Conservation (phyloP, 2,329 filamentous ascomycete genomes). For the Arthrobotrys conoides region DNA sequence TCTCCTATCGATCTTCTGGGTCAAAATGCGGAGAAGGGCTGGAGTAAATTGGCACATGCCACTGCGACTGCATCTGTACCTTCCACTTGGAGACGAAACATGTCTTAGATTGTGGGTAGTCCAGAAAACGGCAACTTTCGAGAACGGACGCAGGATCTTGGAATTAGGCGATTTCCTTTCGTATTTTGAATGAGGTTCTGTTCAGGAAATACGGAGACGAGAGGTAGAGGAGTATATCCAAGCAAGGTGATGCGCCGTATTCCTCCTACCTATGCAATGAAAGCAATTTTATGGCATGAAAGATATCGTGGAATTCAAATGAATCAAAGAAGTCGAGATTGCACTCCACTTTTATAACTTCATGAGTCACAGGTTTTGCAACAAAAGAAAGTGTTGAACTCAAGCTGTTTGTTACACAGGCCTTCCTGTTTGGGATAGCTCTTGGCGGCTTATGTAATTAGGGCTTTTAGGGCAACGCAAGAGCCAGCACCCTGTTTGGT, state of each 20-base stretch:
- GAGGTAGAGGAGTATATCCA: background rate
- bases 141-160: conserved; percentile 23
- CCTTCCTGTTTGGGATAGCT: conserved; percentile 15
- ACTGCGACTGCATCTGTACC: conserved; percentile 41
- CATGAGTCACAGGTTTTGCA: background rate
- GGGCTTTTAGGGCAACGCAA: conserved; percentile 60
- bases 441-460: conserved; percentile 43
- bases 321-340: background rate
- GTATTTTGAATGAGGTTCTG: conserved; percentile 34
- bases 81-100: conserved; percentile 55
- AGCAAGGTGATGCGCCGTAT: background rate
- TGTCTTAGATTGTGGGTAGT: conserved; percentile 56
- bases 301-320: background rate
- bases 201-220: conserved; percentile 30
- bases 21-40: conserved; percentile 57
- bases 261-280: background rate
- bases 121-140: conserved; percentile 57
- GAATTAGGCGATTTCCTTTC: conserved; percentile 32
- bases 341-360: background rate
- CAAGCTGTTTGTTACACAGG: conserved; percentile 37
- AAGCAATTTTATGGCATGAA: conserved; percentile 1
- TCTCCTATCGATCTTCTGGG: conserved; percentile 48
- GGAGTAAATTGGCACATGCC: conserved; percentile 54
- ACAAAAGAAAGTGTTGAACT: conserved; percentile 14
- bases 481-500: background rate